phyloP scores from a whole-genome alignment of 1,139 yeast genomes.

The Lodderomyces parapsilosis region DNA sequence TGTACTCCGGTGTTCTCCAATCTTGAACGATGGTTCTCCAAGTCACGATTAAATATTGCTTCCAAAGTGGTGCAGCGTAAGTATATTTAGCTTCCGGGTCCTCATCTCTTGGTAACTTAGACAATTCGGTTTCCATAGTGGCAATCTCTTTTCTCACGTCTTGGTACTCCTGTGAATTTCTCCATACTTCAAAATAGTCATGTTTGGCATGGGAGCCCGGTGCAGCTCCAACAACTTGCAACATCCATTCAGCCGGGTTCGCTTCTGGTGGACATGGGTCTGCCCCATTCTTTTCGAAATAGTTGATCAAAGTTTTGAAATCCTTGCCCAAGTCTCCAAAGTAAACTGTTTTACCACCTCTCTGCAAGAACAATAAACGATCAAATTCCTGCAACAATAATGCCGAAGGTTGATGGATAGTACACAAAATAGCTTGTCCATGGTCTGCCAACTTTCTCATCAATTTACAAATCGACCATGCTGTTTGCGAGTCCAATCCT shows the following conservation, averaged over 20 bases:
- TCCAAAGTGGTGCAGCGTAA: conserved; percentile 20
- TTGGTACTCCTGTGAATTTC: too few relatives aligned
- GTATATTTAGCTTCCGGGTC: conserved; percentile 23
- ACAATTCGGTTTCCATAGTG: conserved; percentile 26
- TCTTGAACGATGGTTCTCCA: conserved; percentile 31
- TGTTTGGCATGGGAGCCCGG: conserved; percentile 37
- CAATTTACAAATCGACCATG: too few relatives aligned
- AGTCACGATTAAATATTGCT: conserved; percentile 23
- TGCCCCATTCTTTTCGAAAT: conserved; percentile 58
- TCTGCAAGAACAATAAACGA: conserved; percentile 38
- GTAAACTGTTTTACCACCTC: conserved; percentile 61
- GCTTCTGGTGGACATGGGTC: conserved; percentile 43
- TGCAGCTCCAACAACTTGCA: conserved; percentile 50
- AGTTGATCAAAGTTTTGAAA: conserved; percentile 47
- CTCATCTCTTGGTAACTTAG: conserved; percentile 20
- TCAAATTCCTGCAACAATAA: too few relatives aligned
- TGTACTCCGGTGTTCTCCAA: conserved; percentile 47
- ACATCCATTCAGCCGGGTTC: conserved; percentile 59
- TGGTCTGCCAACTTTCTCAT: too few relatives aligned
- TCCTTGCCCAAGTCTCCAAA: conserved; percentile 63
- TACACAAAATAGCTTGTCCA: too few relatives aligned
- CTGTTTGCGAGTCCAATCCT: too few relatives aligned
- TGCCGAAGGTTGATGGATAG: too few relatives aligned
- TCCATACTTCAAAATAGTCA: conserved; percentile 32
- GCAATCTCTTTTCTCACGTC: conserved; percentile 25